Base-by-base conservation (phyloP, 768 basidiomycete species). In the Lactarius indigo region DNA sequence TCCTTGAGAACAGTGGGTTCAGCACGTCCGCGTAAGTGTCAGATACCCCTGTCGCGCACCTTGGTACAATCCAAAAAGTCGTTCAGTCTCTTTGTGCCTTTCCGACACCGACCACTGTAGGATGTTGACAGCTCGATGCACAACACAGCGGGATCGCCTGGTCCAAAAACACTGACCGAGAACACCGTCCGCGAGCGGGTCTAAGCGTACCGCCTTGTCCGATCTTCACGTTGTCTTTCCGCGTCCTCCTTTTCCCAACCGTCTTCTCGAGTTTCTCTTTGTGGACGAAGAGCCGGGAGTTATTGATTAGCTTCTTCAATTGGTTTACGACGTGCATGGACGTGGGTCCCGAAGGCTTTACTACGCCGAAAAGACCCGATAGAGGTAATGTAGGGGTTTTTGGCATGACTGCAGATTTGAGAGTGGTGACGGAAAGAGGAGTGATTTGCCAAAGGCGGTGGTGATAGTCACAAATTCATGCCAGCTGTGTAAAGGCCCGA, bases 171-270 rank as follows among this genome's bases (percentile, higher is more conserved):
- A 71, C 82, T 71, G 74, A 95, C 95, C 93, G 69, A 98, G 79
- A 18, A 97, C 94, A 54, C 96, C 96, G 76, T 97, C 94, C 6
- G 97, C 97, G 41, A 98, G 82, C 18, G 97, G 97, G 79, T 99
- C 97, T 59, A 99, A 99, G 80, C 4, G 97, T 99, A 5, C 97
- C 95, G 33, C 94, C 94, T 76, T 95, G 92, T 1, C 94, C 95
- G 58, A 96, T 85, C 77, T 96, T 96, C 61, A 95, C 80, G 2
- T 77, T 73, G 26, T 85, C 82, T 63, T 65, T 74, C 60, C 76
- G 76, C 55, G 78, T 75, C 68, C 82, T 83, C 30, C 79, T 80
- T 61, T 79, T 77, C n/a, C 76, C 76, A 52, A 83, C 80, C 67
- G 83, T 76, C 56, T 83, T 80, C 68, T 85, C 86, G 37, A 85